Evolutionary conservation across 2,329 filamentous ascomycete genomes (phyloP).

Genomic region (Aspergillaceae sp.): DNA sequence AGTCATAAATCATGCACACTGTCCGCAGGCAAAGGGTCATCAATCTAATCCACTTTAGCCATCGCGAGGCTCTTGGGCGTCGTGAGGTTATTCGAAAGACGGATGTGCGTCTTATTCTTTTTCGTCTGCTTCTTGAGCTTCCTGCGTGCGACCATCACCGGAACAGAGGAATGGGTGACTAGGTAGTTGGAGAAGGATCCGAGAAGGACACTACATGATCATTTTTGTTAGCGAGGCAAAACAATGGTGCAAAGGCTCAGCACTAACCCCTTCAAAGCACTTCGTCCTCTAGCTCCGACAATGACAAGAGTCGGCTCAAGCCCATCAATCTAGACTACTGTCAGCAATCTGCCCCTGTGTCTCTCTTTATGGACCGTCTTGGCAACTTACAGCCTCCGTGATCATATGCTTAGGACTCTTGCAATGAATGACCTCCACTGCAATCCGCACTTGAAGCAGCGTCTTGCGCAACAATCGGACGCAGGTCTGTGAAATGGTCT

Average conservation of each 20-base stretch:
- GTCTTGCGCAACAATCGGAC: slow-evolving; percentile 85
- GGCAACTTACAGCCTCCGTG: slow-evolving; percentile 64
- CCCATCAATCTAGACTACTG: slow-evolving; percentile 62
- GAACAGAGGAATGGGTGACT: slow-evolving; percentile 90
- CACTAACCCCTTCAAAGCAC: slow-evolving; percentile 80
- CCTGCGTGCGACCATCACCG: slow-evolving; percentile 96
- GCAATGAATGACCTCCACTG: slow-evolving; percentile 95
- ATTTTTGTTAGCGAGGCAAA: background rate
- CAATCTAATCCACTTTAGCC: slow-evolving; percentile 63
- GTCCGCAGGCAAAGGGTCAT: background rate
- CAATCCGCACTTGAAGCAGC: slow-evolving; percentile 79
- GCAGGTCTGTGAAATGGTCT: slow-evolving; percentile 74
- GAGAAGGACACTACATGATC: slow-evolving; percentile 64
- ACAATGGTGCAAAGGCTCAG: background rate
- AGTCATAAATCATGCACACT: background rate
- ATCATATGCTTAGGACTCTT: slow-evolving; percentile 95
- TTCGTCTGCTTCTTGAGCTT: slow-evolving; percentile 79
- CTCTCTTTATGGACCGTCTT: background rate
- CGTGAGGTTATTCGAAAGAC: slow-evolving; percentile 72
- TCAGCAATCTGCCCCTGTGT: slow-evolving; percentile 4
- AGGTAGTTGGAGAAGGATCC: slow-evolving; percentile 97
- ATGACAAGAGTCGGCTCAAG: slow-evolving; percentile 88
- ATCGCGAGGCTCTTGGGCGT: slow-evolving; percentile 61
- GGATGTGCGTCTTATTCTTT: slow-evolving; percentile 61
- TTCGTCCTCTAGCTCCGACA: slow-evolving; percentile 81